A percentile compares a stretch with the other conserved stretches of the same genome.
These are phyloP conservation scores for barrel medic (Medicago truncatula) DNA, from an alignment of 306 rosid species.

Conservation along the genomic window MtrunA17r5.0-ANR NC_053044.1:48485001-48485500, in stretches of 20 bases:
- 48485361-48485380: conserved; percentile 50
- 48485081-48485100: conserved; percentile 20
- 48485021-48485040: neutral
- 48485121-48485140: conserved; percentile 61
- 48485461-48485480: conserved; percentile 58
- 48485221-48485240: conserved; percentile 55
- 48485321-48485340: conserved; percentile 53
- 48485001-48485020: conserved; percentile 6
- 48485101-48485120: conserved; percentile 69
- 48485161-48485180: conserved; percentile 58
- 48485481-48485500: conserved; percentile 55
- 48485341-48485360: conserved; percentile 57
- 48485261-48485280: conserved; percentile 81
- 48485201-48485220: conserved; percentile 52
- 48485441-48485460: conserved; percentile 60
- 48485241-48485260: conserved; percentile 61
- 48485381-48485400: conserved; percentile 40
- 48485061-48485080: conserved; percentile 20
- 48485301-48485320: conserved; percentile 57
- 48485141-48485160: conserved; percentile 56
- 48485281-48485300: conserved; percentile 55
- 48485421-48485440: conserved; percentile 53
- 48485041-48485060: conserved; percentile 32
- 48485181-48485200: conserved; percentile 58
- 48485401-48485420: conserved; percentile 53